Percentiles rank a stretch among this genome's conserved stretches.
phyloP scores from a whole-genome alignment of 2,329 filamentous ascomycete species.

The Monosporascus sp. region DNA sequence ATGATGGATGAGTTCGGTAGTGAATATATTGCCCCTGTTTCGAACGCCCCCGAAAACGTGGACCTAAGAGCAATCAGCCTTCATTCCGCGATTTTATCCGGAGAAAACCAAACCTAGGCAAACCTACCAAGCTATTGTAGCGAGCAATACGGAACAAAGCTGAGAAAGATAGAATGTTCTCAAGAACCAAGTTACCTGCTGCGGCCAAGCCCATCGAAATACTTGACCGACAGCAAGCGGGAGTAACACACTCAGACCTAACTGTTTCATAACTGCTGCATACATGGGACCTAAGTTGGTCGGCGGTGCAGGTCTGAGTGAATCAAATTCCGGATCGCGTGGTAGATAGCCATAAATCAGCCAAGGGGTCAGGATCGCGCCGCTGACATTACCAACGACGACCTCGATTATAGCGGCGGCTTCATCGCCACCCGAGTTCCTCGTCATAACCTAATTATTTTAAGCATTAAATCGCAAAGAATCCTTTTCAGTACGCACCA shows the following conservation, averaged over 20 bases:
- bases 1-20: conserved; percentile 56
- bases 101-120: no score
- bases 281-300: conserved; percentile 57
- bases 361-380: conserved; percentile 61
- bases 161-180: conserved; percentile 48
- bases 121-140: conserved; percentile 43
- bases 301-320: conserved; percentile 48
- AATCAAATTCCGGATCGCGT: conserved; percentile 44
- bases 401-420: conserved; percentile 63
- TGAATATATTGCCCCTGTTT: conserved; percentile 53
- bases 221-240: conserved; percentile 59
- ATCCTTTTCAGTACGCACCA: conserved; percentile 28
- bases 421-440: conserved; percentile 62
- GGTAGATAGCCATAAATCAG: conserved; percentile 58
- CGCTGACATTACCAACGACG: conserved; percentile 63
- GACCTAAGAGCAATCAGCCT: conserved; percentile 49
- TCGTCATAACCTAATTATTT: conserved; percentile 51
- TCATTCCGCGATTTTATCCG: no score
- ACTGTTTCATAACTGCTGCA: conserved; percentile 59
- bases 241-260: conserved; percentile 61
- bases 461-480: no score
- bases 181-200: conserved; percentile 47
- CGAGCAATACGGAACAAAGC: conserved; percentile 41
- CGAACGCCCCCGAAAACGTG: conserved; percentile 61
- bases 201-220: conserved; percentile 44